Conservation (phyloP, 148 eudicot species). For the Heliosperma pusillum region DNA sequence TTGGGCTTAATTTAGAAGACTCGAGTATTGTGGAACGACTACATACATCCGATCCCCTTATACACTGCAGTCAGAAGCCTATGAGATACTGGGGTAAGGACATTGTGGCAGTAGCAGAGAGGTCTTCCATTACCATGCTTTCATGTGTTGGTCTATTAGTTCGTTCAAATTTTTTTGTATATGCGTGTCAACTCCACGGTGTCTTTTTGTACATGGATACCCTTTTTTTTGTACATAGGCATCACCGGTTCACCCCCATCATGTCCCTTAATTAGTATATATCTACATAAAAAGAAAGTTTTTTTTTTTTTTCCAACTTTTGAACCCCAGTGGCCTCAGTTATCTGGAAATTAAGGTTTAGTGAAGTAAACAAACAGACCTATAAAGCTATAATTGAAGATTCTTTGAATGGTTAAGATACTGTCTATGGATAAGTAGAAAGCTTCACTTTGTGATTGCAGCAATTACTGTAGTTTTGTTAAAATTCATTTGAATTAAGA, state of each 20-base stretch:
- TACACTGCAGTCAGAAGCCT: background rate
- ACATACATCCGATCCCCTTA: background rate
- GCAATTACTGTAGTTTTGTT: background rate
- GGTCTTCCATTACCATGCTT: too few relatives aligned
- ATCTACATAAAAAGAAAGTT: background rate
- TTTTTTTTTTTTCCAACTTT: background rate
- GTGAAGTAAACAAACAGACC: background rate
- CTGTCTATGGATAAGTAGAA: background rate
- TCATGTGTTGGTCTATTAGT: too few relatives aligned
- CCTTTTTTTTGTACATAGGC: background rate
- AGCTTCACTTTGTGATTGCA: background rate
- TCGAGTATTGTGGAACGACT: background rate
- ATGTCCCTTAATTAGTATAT: too few relatives aligned
- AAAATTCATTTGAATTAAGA: background rate
- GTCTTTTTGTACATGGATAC: too few relatives aligned
- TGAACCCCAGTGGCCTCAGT: background rate
- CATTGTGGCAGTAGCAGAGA: background rate
- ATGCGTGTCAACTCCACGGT: too few relatives aligned
- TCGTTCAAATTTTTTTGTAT: too few relatives aligned
- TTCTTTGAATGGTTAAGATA: background rate
- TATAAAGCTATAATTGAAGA: background rate
- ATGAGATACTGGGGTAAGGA: background rate
- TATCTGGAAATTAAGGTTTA: background rate
- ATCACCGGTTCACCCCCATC: background rate
- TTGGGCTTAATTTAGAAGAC: background rate